A percentile compares a stretch with the other conserved stretches of the same genome.
Evolutionary conservation across 2,329 filamentous ascomycete species (phyloP).

Genomic region (Ophiostoma triangulosporum): DNA sequence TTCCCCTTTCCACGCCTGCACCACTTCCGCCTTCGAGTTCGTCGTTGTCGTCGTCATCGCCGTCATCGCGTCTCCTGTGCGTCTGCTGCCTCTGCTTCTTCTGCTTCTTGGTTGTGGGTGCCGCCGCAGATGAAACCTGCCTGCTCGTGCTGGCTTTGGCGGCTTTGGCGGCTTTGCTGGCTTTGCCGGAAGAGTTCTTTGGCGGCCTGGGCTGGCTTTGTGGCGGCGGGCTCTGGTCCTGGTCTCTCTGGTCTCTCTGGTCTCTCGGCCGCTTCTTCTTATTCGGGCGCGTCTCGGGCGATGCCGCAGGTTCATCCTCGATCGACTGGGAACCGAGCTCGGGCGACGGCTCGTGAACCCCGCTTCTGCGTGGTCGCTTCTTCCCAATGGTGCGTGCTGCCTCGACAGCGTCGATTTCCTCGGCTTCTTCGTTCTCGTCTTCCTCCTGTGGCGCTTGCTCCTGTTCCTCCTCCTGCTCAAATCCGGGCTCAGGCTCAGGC

Average conservation of each 20-base stretch:
- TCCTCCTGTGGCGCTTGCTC: slow-evolving; percentile 16
- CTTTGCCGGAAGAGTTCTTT: slow-evolving; percentile 11
- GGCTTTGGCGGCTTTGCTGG: slow-evolving; percentile 18
- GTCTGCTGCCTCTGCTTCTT: slow-evolving; percentile 14
- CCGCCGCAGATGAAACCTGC: slow-evolving; percentile 10
- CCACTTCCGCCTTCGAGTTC: slow-evolving; percentile 14
- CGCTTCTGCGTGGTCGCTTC: slow-evolving; percentile 29
- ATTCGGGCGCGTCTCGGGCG: slow-evolving; percentile 19
- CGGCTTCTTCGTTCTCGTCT: slow-evolving; percentile 22
- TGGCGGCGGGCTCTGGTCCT: slow-evolving; percentile 26
- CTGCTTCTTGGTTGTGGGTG: background rate
- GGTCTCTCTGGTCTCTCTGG: too few relatives aligned
- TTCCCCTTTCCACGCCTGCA: slow-evolving; percentile 14
- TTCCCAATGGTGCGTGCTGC: slow-evolving; percentile 28
- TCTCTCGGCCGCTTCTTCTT: slow-evolving; percentile 27
- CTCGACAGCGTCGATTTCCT: slow-evolving; percentile 30
- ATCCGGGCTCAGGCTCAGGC: background rate
- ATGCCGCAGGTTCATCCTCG: slow-evolving; percentile 20
- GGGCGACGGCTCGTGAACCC: slow-evolving; percentile 24
- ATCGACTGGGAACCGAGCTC: slow-evolving; percentile 26
- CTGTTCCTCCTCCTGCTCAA: slow-evolving; percentile 14
- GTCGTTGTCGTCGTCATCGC: slow-evolving; percentile 8
- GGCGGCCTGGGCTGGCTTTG: slow-evolving; percentile 26
- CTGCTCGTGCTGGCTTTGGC: background rate
- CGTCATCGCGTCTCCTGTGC: slow-evolving; percentile 13